Percentiles rank a stretch among this genome's conserved stretches.
Conservation (phyloP, 202 grass and related monocot species). For the Carex sylvatica region DNA sequence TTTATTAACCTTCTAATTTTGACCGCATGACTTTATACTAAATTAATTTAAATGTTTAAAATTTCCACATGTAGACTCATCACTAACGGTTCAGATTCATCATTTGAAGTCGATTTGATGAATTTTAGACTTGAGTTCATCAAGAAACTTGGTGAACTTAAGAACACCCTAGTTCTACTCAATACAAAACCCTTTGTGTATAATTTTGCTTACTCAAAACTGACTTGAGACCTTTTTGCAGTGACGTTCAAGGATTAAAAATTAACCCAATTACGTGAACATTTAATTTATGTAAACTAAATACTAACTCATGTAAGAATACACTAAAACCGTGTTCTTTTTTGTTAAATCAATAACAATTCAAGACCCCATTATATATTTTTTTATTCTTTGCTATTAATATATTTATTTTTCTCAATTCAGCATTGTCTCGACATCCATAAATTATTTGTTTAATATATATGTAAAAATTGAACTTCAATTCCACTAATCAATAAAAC, state of each 20-base stretch:
- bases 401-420: not conserved
- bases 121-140: no score
- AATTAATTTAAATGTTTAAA: no score
- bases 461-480: not conserved
- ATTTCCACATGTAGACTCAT: no score
- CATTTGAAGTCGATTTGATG: no score
- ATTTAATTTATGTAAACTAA: no score
- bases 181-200: not conserved
- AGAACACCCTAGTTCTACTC: no score
- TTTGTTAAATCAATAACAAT: not conserved
- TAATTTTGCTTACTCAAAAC: not conserved
- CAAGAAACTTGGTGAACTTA: no score
- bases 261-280: no score
- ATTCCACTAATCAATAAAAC: conserved; percentile 1
- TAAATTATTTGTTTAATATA: not conserved
- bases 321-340: not conserved
- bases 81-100: no score
- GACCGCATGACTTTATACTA: no score
- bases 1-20: no score
- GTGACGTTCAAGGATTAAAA: not conserved
- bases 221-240: not conserved
- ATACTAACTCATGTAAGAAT: not conserved
- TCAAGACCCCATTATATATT: not conserved
- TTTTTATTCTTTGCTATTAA: not conserved
- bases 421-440: not conserved